Percentiles rank a stretch among this genome's conserved stretches.
phyloP scores from a whole-genome alignment of 2,329 filamentous ascomycete genomes.

The Fusarium burgessii region DNA sequence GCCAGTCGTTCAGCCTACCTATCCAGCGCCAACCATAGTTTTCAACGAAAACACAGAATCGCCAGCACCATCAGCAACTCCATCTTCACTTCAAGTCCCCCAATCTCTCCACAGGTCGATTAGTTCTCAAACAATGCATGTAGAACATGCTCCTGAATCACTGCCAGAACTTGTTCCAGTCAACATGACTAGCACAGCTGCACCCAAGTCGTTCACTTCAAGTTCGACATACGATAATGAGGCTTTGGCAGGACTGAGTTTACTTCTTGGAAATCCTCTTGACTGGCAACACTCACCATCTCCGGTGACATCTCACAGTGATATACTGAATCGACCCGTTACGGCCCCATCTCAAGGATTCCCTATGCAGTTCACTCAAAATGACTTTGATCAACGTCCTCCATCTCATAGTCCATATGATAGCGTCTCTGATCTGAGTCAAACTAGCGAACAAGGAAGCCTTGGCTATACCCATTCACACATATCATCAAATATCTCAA shows the following conservation, averaged over 20 bases:
- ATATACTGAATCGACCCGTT: background rate
- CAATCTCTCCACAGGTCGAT: background rate
- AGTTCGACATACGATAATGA: background rate
- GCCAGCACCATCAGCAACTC: background rate
- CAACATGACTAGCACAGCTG: background rate
- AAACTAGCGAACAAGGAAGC: background rate
- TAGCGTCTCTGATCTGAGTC: conserved; percentile 3
- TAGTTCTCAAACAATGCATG: conserved; percentile 5
- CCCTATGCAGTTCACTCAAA: background rate
- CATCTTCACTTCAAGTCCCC: background rate
- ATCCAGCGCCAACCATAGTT: background rate
- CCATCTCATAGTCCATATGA: background rate
- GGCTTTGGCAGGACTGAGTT: conserved; percentile 7
- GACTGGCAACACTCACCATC: background rate
- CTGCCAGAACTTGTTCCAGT: conserved; percentile 26
- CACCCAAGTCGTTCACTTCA: background rate
- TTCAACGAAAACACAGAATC: background rate
- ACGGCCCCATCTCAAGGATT: background rate
- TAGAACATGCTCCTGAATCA: background rate
- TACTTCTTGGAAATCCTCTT: conserved; percentile 20
- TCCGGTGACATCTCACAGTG: background rate
- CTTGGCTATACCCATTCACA: conserved; percentile 6
- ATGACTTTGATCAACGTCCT: background rate
- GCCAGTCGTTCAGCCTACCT: background rate
- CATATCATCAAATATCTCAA: background rate